Base-by-base conservation (phyloP, 805 yeast genomes). In the Blastobotrys parvus region DNA sequence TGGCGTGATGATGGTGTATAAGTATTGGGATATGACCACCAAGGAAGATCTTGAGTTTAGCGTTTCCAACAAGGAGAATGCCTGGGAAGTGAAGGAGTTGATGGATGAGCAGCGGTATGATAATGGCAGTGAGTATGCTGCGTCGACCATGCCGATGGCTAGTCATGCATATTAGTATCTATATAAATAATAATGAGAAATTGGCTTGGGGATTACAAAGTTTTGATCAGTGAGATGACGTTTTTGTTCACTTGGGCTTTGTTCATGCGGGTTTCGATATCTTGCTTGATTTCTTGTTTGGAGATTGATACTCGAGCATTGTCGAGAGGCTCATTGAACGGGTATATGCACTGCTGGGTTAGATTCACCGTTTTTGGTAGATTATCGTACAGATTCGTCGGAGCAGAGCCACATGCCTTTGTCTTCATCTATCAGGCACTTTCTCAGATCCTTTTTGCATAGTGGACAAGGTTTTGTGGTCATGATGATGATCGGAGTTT, bases 1-100 rank as follows among this genome's bases (percentile, higher is more conserved):
- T 55, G 74, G 94, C 3, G 66, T 83, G 43, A 88, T 92, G 95
- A 90, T 92, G 97, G 71, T 90, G 41, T 90, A 88, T 69, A 89
- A 92, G 64, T 86, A 79, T 53, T 90, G 97, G 96, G 97, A 89
- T 57, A 87, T 89, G 74, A 81, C 90, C 41, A 92, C 97, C 10
- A 78, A 80, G 45, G 97, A 90, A 56, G 97, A 92, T 61, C 77
- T 90, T 54, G 98, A 90, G 64, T 92, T 90, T 62, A 77, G 87
- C 39, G 92, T 86, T 41, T 71, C 77, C 45, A 68, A 69, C 31
- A 67, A 67, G 45, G 75, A 70, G 48, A 68, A 64, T 16, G 69
- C 50, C 19, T 64, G 67, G 64, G 68, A 63, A 29, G 50, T 56
- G 43, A 61, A 62, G 55, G 60, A 59, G 41, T 46, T 45, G 4